Conservation (phyloP, 306 rosid genomes). For the Prunus davidiana region DNA sequence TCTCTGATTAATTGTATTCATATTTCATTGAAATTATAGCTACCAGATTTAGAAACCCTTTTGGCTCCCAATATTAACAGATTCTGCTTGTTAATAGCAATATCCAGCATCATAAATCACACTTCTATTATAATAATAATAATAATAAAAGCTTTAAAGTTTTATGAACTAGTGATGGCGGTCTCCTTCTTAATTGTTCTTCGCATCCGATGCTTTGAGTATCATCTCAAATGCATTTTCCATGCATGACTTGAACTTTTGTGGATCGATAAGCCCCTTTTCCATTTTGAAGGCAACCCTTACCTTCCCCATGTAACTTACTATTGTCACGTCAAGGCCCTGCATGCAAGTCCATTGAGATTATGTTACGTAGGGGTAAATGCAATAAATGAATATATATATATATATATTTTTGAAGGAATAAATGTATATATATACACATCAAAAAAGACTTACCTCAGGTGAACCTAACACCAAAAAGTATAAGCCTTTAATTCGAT, state of each 20-base stretch:
- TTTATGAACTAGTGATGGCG: too few relatives aligned
- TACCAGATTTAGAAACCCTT: neutral
- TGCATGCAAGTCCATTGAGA: constrained; percentile 8
- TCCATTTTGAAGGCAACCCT: constrained; percentile 32
- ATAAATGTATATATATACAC: too few relatives aligned
- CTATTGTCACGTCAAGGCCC: constrained; percentile 37
- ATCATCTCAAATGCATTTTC: constrained; percentile 47
- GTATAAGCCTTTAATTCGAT: constrained; percentile 38
- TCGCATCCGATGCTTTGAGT: constrained; percentile 7
- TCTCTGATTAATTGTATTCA: neutral
- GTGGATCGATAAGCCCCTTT: constrained; percentile 39
- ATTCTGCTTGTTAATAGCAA: too few relatives aligned
- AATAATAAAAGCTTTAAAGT: too few relatives aligned
- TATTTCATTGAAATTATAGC: neutral
- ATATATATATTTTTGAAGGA: too few relatives aligned
- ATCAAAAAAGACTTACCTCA: constrained; percentile 30
- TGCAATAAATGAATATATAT: too few relatives aligned
- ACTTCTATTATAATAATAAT: too few relatives aligned
- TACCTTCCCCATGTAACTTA: constrained; percentile 47
- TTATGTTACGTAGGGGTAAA: neutral
- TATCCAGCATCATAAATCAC: too few relatives aligned
- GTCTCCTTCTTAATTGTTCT: too few relatives aligned
- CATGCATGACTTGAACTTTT: constrained; percentile 35
- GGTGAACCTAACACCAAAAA: constrained; percentile 44
- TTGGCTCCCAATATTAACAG: neutral